Percentiles rank a stretch among this genome's conserved stretches.
Evolutionary conservation across 179 eudicot species (phyloP).

Genomic region (Dionaea muscipula): DNA sequence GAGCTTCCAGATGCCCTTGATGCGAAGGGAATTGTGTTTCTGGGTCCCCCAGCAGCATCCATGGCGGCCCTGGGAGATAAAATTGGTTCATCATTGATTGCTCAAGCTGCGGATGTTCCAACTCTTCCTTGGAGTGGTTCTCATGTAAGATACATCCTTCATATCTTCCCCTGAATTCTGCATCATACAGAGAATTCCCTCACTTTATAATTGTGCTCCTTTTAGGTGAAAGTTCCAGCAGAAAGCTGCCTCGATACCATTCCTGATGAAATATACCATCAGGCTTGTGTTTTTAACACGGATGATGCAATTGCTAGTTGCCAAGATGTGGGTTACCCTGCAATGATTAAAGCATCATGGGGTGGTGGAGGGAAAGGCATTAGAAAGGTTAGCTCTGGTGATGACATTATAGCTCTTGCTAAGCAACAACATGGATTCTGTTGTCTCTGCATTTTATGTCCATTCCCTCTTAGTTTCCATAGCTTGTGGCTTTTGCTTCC

Average conservation of each 20-base stretch:
- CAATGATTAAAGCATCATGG: conserved; percentile 99
- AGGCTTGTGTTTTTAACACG: conserved; percentile 83
- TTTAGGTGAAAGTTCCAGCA: conserved; percentile 74
- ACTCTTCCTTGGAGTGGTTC: conserved; percentile 99
- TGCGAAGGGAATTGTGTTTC: conserved; percentile 80
- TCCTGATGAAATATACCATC: conserved; percentile 70
- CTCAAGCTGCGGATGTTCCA: conserved; percentile 97
- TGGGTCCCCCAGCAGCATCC: conserved; percentile 84
- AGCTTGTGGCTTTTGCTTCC: neutral
- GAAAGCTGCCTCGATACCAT: conserved; percentile 72
- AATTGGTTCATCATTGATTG: conserved; percentile 94
- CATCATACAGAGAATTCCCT: neutral
- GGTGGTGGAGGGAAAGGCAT: conserved; percentile 99
- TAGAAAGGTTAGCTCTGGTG: conserved; percentile 59
- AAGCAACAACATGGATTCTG: too few species aligned
- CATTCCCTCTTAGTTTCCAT: neutral
- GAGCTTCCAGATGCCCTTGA: conserved; percentile 87
- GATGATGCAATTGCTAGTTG: conserved; percentile 97
- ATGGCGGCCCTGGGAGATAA: conserved; percentile 98
- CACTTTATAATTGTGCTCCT: neutral
- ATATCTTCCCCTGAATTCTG: neutral
- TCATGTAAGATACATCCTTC: conserved; percentile 40
- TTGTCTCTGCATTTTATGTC: neutral
- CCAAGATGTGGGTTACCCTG: conserved; percentile 94
- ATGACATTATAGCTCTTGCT: neutral